Base-by-base conservation (phyloP, 2,329 filamentous ascomycete genomes). In the Clonostachys solani region DNA sequence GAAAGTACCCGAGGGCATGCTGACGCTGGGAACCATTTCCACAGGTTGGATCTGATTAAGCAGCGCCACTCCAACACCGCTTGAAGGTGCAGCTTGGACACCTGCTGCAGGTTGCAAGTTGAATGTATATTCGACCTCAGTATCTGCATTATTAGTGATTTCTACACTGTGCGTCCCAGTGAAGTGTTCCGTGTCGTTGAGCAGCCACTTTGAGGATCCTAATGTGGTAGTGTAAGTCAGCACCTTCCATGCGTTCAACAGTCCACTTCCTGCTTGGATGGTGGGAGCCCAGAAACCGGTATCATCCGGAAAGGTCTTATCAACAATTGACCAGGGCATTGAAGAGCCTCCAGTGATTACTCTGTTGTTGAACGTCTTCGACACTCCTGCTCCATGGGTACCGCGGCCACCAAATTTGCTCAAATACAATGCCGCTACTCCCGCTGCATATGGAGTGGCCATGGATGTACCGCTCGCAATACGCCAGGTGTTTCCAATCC, bases 151-250 rank as follows among this genome's bases (percentile, higher is more conserved):
- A 54, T 75, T 75, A 23, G 60, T 66, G 49, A 75, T 63, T 38
- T 49, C 49, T 6, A 62, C 43, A 1, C 47, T 46, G 19, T 60
- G 58, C 2, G 45, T 40, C 1, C 44, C 34, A 10, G 43, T 47
- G 47, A 73, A 67, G 52, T 72, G 54, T 17, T 60, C 55, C 5
- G 71, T 73, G 50, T 75, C 72, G 46, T 74, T 74, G 50, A 74
- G 67, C 15, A 63, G 60, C 33, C 74, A 62, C 49, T 64, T 68
- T 17, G 62, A 58, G 9, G 64, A 65, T 16, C 60, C 61, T 23
- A 74, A 54, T 33, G 60, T 47, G 0, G 67, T 69, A 3, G 60
- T 65, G 40, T 71, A 66, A 19, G 67, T 61, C 9, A 76, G 59
- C 5, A 74, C 63, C 44, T 73, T 70, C 51, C 63, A 67, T 5